A percentile compares a stretch with the other conserved stretches of the same genome.
Conservation (phyloP, 345 rosid genomes). For the Cardiospermum halicacabum region DNA sequence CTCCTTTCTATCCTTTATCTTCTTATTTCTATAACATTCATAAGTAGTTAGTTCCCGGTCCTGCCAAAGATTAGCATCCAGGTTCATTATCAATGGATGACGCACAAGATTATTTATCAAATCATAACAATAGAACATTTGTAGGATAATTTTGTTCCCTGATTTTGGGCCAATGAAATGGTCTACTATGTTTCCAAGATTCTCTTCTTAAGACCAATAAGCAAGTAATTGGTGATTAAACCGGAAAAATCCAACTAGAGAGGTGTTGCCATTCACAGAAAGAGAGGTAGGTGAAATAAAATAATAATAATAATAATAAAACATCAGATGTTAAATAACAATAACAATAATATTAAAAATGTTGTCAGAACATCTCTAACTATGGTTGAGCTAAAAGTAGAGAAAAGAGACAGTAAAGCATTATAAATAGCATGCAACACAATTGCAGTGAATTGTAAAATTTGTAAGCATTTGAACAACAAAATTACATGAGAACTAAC, state of each 20-base stretch:
- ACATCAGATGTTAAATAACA: not conserved
- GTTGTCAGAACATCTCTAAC: not conserved
- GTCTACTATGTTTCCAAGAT: not conserved
- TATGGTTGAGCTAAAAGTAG: not conserved
- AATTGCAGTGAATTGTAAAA: constrained; percentile 3
- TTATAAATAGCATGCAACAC: not conserved
- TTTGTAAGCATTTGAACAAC: constrained; percentile 13
- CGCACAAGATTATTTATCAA: constrained; percentile 2
- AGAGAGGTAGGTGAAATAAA: not conserved
- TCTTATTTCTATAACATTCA: too few relatives aligned
- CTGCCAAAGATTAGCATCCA: not conserved
- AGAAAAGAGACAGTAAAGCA: not conserved
- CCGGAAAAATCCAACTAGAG: not conserved
- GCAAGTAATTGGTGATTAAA: not conserved
- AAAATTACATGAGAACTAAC: constrained; percentile 29
- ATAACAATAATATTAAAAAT: not conserved
- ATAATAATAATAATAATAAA: not conserved
- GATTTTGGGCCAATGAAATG: not conserved
- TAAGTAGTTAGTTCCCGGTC: not conserved
- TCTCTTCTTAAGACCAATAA: not conserved
- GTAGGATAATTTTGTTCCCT: not conserved
- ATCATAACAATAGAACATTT: not conserved
- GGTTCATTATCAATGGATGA: not conserved
- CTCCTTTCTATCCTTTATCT: too few relatives aligned
- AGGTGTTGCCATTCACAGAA: not conserved